Evolutionary conservation across 2,329 filamentous ascomycete species (phyloP).

Genomic region (Colletotrichum chlorophyti): DNA sequence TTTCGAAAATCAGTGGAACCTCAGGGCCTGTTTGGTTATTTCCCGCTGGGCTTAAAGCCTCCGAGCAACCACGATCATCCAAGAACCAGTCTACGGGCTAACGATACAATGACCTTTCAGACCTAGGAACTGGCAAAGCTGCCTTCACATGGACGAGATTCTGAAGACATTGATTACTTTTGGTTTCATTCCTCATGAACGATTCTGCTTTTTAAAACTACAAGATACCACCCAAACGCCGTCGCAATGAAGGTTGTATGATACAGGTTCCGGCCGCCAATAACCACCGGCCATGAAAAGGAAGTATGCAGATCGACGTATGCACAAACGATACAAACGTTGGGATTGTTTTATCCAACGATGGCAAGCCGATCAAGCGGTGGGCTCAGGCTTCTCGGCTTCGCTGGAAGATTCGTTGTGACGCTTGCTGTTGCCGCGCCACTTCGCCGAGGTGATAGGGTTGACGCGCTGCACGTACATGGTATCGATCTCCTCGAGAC

Average conservation of each 20-base stretch:
- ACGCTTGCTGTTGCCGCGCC: conserved; percentile 38
- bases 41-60: too few species aligned
- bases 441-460: conserved; percentile 51
- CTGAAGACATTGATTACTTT: conserved; percentile 3
- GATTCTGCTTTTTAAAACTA: conserved; percentile 3
- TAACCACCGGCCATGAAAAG: background rate
- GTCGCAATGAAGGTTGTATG: conserved; percentile 25
- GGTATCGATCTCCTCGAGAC: conserved; percentile 77
- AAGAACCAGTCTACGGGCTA: too few species aligned
- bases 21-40: too few species aligned
- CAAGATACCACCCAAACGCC: conserved; percentile 22
- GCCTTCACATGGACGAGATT: too few species aligned
- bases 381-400: conserved; percentile 13
- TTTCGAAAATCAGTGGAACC: too few species aligned
- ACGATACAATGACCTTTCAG: too few species aligned
- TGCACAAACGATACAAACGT: too few species aligned
- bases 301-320: too few species aligned
- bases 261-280: conserved; percentile 8
- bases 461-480: conserved; percentile 70
- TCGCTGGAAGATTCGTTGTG: conserved; percentile 28
- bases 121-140: too few species aligned
- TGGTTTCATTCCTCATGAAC: conserved; percentile 24
- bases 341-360: background rate
- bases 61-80: too few species aligned
- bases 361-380: background rate